Conservation (phyloP, 345 rosid species). For the Garcia nutans region DNA sequence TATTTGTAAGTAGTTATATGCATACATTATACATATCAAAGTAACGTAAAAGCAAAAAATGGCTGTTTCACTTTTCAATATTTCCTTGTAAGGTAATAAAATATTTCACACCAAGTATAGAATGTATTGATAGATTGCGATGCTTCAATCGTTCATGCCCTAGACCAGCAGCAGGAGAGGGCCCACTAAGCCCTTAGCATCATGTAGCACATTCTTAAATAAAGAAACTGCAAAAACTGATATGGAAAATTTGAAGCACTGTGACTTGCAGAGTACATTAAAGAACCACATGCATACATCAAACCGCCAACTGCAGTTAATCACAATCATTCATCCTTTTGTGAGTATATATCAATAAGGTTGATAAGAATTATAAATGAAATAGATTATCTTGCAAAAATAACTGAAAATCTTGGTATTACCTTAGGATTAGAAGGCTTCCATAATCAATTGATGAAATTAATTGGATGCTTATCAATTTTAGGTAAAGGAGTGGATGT, state of each 20-base stretch:
- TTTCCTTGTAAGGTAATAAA: no score
- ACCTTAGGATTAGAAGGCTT: no score
- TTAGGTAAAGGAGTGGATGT: no score
- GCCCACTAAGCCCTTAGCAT: background rate
- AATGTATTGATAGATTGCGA: no score
- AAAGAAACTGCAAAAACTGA: background rate
- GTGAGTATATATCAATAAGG: no score
- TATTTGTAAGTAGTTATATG: background rate
- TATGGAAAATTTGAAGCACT: background rate
- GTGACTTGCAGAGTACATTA: background rate
- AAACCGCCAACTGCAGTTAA: background rate
- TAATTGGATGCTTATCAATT: no score
- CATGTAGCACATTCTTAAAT: background rate
- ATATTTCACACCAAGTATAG: no score
- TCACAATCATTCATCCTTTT: background rate
- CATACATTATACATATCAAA: background rate
- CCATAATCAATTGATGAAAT: no score
- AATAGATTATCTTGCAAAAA: no score
- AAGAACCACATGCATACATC: background rate
- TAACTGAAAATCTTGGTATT: no score
- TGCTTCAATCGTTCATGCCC: background rate
- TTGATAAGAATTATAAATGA: no score
- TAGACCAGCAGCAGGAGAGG: background rate
- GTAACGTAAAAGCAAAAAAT: background rate
- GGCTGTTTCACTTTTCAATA: background rate